Percentiles rank a stretch among this genome's conserved stretches.
Conservation (phyloP, 2,329 filamentous ascomycete species). For the Lasiodiplodia sp. region DNA sequence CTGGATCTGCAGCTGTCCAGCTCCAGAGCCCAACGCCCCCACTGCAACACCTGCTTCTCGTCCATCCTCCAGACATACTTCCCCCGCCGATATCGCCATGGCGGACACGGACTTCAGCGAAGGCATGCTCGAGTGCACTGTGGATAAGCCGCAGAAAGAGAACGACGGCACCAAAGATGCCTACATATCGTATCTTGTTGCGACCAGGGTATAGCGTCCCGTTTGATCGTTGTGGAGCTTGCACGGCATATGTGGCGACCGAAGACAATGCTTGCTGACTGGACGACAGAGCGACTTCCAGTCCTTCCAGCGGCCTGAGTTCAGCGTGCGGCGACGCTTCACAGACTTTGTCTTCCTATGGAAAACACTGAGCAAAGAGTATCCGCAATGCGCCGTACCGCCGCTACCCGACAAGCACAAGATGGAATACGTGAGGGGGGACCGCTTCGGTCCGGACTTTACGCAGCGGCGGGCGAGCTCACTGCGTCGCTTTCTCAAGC, state of each 20-base stretch:
- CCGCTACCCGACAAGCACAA: slow-evolving; percentile 98
- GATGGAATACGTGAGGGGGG: slow-evolving; percentile 97
- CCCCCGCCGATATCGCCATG: slow-evolving; percentile 23
- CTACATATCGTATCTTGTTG: slow-evolving; percentile 94
- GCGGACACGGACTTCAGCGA: slow-evolving; percentile 45
- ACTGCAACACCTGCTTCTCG: slow-evolving; percentile 9
- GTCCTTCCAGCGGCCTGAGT: slow-evolving; percentile 83
- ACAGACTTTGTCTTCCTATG: slow-evolving; percentile 98
- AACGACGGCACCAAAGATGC: slow-evolving; percentile 96
- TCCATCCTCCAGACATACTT: background rate
- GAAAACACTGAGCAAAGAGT: slow-evolving; percentile 87
- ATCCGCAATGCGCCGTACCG: slow-evolving; percentile 89
- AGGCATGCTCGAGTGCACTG: slow-evolving; percentile 83
- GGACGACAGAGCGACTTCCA: slow-evolving; percentile 82
- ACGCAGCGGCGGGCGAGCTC: slow-evolving; percentile 88
- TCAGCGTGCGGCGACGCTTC: slow-evolving; percentile 86
- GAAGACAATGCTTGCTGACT: slow-evolving; percentile 4
- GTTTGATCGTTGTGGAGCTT: background rate
- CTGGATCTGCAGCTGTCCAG: slow-evolving; percentile 29
- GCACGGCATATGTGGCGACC: background rate
- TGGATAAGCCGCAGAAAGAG: slow-evolving; percentile 87
- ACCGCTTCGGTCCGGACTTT: slow-evolving; percentile 93
- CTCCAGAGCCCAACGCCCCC: slow-evolving; percentile 23
- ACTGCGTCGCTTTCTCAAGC: slow-evolving; percentile 86
- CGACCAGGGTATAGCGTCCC: slow-evolving; percentile 71